Percentiles rank a stretch among this genome's conserved stretches.
Evolutionary conservation across 768 basidiomycete species (phyloP).

Genomic region (Sistotremastrum niveocremeum): DNA sequence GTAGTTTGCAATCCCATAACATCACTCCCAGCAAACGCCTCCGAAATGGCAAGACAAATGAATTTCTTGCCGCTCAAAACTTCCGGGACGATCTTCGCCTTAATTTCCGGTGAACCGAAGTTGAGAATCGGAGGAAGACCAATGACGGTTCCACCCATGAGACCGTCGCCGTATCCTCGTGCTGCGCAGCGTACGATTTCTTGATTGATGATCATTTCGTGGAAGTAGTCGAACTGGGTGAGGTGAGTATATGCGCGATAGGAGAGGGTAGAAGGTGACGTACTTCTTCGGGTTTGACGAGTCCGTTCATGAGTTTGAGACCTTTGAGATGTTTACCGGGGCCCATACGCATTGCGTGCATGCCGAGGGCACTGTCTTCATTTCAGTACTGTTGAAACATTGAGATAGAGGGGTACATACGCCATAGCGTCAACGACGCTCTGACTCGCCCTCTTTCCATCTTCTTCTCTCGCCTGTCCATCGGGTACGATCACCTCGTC

Average conservation of each 20-base stretch:
- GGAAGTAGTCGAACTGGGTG: constrained; percentile 70
- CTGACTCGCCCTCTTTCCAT: constrained; percentile 78
- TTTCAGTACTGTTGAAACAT: background rate
- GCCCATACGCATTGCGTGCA: constrained; percentile 87
- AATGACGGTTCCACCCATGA: constrained; percentile 66
- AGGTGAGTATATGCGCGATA: background rate
- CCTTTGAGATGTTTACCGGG: constrained; percentile 84
- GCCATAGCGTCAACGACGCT: constrained; percentile 73
- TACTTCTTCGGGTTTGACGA: constrained; percentile 66
- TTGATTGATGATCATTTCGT: constrained; percentile 61
- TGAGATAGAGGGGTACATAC: constrained; percentile 21
- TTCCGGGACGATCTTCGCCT: constrained; percentile 43
- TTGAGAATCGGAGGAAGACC: constrained; percentile 78
- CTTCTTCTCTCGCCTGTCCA: constrained; percentile 52
- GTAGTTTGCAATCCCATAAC: constrained; percentile 68
- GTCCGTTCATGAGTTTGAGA: constrained; percentile 53
- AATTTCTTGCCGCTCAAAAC: constrained; percentile 67
- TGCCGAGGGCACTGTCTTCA: constrained; percentile 39
- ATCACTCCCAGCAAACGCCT: constrained; percentile 80
- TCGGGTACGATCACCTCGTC: constrained; percentile 47
- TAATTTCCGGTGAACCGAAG: constrained; percentile 51
- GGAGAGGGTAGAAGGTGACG: constrained; percentile 7
- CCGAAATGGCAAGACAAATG: constrained; percentile 78
- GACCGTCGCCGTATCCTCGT: constrained; percentile 72
- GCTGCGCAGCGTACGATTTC: constrained; percentile 57